Percentiles rank a stretch among this genome's conserved stretches.
Conservation (phyloP, 2,329 filamentous ascomycete species). For the Amauroascus verrucosus region DNA sequence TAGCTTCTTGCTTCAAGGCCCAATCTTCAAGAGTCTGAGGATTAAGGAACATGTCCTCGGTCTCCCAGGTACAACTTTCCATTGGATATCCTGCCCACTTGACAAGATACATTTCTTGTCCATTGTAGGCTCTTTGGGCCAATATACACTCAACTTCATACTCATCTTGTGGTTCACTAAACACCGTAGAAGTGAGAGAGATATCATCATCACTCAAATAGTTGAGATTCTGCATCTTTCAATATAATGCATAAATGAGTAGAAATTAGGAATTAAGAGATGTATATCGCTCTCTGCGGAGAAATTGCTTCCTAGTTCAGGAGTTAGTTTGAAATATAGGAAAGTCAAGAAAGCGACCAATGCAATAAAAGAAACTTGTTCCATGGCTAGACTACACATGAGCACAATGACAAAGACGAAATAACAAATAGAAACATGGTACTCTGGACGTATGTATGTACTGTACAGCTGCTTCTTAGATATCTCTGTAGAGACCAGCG, state of each 20-base stretch:
- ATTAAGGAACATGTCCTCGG: conserved; percentile 32
- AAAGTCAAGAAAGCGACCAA: neutral
- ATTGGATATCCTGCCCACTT: conserved; percentile 54
- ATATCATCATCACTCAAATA: conserved; percentile 40
- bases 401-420: neutral
- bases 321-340: neutral
- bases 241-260: neutral
- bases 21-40: conserved; percentile 35
- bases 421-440: neutral
- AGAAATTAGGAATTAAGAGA: neutral
- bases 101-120: conserved; percentile 46
- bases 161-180: conserved; percentile 37
- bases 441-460: neutral
- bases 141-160: conserved; percentile 48
- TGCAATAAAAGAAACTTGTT: neutral
- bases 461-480: neutral
- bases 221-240: neutral
- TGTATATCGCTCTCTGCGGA: neutral
- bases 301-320: neutral
- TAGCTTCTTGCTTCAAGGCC: conserved; percentile 26
- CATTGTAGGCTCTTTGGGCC: conserved; percentile 33
- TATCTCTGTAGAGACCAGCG: neutral
- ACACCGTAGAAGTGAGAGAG: conserved; percentile 47
- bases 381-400: neutral
- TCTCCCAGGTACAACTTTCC: conserved; percentile 48